Percentiles rank a stretch among this genome's conserved stretches.
These are phyloP conservation scores for Sphaerulina vaccinii DNA, from an alignment of 2,329 filamentous ascomycete genomes.

Conservation along the genomic window DNA sequence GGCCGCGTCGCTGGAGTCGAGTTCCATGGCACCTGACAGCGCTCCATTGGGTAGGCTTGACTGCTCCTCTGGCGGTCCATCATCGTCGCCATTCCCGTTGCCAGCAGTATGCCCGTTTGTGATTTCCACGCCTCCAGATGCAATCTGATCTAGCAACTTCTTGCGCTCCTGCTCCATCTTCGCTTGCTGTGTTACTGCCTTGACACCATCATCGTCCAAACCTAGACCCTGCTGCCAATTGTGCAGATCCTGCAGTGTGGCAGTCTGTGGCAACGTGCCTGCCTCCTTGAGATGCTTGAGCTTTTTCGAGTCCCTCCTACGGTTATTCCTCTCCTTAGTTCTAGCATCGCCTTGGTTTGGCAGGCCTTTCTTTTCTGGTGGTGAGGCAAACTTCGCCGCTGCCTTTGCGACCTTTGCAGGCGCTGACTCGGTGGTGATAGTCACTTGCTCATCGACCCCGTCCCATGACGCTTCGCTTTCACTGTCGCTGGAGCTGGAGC, in stretches of 20 bases:
- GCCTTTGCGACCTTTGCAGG: background rate
- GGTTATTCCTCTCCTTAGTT: constrained; percentile 57
- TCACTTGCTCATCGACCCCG: constrained; percentile 17
- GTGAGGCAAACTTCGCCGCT: background rate
- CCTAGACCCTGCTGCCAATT: constrained; percentile 22
- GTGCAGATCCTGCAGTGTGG: constrained; percentile 51
- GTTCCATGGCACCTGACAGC: background rate
- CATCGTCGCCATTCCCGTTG: background rate
- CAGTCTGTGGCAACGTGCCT: constrained; percentile 52
- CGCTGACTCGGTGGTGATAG: constrained; percentile 1
- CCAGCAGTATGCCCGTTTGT: background rate
- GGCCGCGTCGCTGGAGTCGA: background rate
- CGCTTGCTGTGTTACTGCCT: constrained; percentile 1
- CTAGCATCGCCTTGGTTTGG: constrained; percentile 44
- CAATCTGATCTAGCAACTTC: constrained; percentile 20
- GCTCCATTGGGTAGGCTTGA: constrained; percentile 1
- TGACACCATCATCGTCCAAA: background rate
- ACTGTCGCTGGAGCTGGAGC: constrained; percentile 22
- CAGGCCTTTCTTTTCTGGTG: constrained; percentile 4
- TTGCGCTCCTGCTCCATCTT: constrained; percentile 17
- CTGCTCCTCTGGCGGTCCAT: constrained; percentile 13
- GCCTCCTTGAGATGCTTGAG: constrained; percentile 54
- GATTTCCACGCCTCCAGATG: constrained; percentile 19
- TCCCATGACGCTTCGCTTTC: constrained; percentile 24
- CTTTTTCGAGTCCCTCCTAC: constrained; percentile 51